Evolutionary conservation across 148 eudicot genomes (phyloP), one percentile per base, ranked within the genome.

Genomic region (Rhododendron ferrugineum): DNA sequence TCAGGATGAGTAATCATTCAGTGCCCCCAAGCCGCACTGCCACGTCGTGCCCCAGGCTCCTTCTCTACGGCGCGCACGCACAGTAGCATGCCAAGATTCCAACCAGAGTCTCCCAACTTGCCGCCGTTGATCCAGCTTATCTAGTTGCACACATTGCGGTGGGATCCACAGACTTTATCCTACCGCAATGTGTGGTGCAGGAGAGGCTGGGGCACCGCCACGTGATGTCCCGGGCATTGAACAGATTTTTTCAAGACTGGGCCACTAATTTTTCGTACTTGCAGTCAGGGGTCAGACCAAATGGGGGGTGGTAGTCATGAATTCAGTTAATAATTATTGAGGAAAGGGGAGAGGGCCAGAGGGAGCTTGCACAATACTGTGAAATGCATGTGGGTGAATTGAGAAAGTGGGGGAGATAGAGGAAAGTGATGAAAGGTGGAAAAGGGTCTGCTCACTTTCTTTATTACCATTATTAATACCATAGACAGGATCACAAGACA

Each of bases 371-470:
- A 77, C 54, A 72, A 46, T 79, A 28, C 74, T 68, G 74, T 78
- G 85, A 83, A 76, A 83, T 85, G 89, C 91, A 89, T 87, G 89
- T 87, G 89, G 81, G 86, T 44, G 30, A 84, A 70, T 40, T 47
- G 62, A 56, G 44, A 82, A 82, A 72, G 40, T 37, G 3, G 36
- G 46, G 82, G 44, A 40, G 44, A 40, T 60, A 44, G n/a, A 22
- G 36, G 34, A 64, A 30, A 70, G 15, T 81, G 83, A 81, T 56
- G n/a, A 81, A 58, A 60, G 70, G 84, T n/a, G 6, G 34, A 37
- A 64, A 62, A 42, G 60, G 37, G 52, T 20, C 16, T 58, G 26
- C 23, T 22, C 40, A 54, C 36, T 11, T 11, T 54, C 5, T 82
- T 79, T 66, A 79, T 79, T 82, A 73, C 23, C 81, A 85, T 60